Evolutionary conservation across 164 flowering plant genomes (phyloP), one percentile per base, ranked within the genome.

Genomic region (Macadamia integrifolia): DNA sequence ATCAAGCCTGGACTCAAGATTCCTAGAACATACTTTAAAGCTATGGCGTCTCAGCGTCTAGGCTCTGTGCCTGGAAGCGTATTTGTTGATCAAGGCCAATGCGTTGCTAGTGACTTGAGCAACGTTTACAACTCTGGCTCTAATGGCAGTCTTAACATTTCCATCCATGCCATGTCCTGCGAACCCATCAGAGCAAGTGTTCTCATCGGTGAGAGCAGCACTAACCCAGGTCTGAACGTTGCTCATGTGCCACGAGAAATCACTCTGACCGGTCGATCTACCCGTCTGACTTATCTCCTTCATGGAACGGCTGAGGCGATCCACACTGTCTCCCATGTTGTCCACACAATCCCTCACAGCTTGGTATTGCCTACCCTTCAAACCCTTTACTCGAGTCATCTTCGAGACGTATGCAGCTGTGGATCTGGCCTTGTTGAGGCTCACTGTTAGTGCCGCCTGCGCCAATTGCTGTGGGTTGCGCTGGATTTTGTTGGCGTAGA

Each of bases 221-320:
- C 83, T 80, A 11, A 78, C 81, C 83, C 83, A 80, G 12, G 81
- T 78, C 73, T 78, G 70, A 31, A 76, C 83, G 62, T 80, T 80
- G 71, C 81, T 78, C 71, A 78, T 62, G 59, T 75, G 81, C 81
- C 78, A 80, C 60, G 50, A 6, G 61, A 77, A 76, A 57, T 35
- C 40, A 35, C 44, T 60, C 13, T 61, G 62, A 6, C 43, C 55
- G 7, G 56, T 60, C 5, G 30, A 43, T 12, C 40, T 59, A 10
- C 79, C 71, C 66, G 75, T 65, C 15, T 58, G 64, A 11, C 70
- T 65, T 13, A 80, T 76, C 69, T 80, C 83, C 15, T 18, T 17
- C 3, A 72, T 30, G 28, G 83, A 75, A 55, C 43, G 61, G 50
- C 72, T 65, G 18, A 78, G 69, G 66, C 72, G 35, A 59, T 80